A percentile compares a stretch with the other conserved stretches of the same genome.
These are phyloP conservation scores for Trypanosoma lewisi DNA, from an alignment of 208 protist genomes.

Conservation along the genomic window DNA sequence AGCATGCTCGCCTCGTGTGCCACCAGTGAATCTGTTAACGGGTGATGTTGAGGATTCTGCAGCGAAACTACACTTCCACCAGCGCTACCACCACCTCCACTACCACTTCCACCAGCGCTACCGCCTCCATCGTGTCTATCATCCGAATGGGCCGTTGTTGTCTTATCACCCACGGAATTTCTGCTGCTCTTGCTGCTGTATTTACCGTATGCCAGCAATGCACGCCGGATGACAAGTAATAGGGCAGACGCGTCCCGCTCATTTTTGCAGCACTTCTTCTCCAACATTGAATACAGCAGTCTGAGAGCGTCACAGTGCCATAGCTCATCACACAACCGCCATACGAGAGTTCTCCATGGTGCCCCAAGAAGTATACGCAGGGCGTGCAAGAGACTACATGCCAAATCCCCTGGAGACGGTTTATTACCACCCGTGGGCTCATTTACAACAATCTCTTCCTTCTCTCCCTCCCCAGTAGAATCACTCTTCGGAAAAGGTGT, in stretches of 20 bases:
- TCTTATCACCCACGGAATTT: neutral
- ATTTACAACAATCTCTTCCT: neutral
- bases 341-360: constrained; percentile 25
- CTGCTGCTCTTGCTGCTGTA: constrained; percentile 1
- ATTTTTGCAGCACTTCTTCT: constrained; percentile 39
- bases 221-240: constrained; percentile 55
- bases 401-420: constrained; percentile 9
- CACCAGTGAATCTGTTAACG: neutral
- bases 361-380: constrained; percentile 20
- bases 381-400: constrained; percentile 24
- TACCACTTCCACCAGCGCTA: neutral
- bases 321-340: constrained; percentile 51
- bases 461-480: neutral
- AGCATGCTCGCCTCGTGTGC: neutral
- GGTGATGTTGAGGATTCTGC: neutral
- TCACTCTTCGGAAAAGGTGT: neutral
- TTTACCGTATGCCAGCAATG: constrained; percentile 34
- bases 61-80: neutral
- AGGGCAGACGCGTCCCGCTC: constrained; percentile 62
- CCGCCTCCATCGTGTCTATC: neutral
- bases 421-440: too few species aligned
- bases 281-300: constrained; percentile 47
- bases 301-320: constrained; percentile 41
- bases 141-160: too few species aligned
- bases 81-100: neutral